Percentiles rank a stretch among this genome's conserved stretches.
Evolutionary conservation across 257 asterid genomes (phyloP).

Genomic region (Solanum sejunctum): DNA sequence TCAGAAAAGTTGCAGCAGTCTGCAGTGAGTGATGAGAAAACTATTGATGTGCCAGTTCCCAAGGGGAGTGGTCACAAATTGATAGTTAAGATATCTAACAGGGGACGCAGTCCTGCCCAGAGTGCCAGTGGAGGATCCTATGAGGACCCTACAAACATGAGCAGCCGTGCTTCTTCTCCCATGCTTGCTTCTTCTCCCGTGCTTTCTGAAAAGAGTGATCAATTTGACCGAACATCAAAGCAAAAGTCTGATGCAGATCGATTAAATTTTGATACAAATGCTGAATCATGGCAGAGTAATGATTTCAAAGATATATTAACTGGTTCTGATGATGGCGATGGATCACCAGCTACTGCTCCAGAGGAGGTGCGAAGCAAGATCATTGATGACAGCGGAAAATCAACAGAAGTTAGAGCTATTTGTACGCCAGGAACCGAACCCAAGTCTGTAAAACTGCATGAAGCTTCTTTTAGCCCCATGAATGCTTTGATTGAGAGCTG

Average conservation of each 20-base stretch:
- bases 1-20: constrained; percentile 42
- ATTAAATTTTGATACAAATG: constrained; percentile 28
- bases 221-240: constrained; percentile 21
- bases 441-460: constrained; percentile 35
- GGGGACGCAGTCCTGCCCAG: constrained; percentile 56
- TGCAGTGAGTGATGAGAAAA: constrained; percentile 31
- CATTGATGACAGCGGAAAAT: constrained; percentile 22
- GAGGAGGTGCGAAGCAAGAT: constrained; percentile 44
- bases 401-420: constrained; percentile 18
- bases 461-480: constrained; percentile 72
- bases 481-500: constrained; percentile 92
- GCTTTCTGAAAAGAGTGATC: constrained; percentile 32
- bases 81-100: constrained; percentile 66
- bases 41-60: constrained; percentile 23
- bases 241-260: constrained; percentile 32
- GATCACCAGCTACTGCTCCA: constrained; percentile 25
- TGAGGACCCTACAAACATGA: constrained; percentile 37
- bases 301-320: constrained; percentile 33
- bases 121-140: constrained; percentile 37
- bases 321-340: constrained; percentile 43
- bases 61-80: constrained; percentile 55
- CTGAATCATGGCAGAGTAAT: constrained; percentile 33
- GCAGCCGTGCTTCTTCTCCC: constrained; percentile 54
- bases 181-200: constrained; percentile 43
- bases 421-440: constrained; percentile 21